Percentiles rank a stretch among this genome's conserved stretches.
Conservation (phyloP, 768 basidiomycete species). For the Suillus variegatus region DNA sequence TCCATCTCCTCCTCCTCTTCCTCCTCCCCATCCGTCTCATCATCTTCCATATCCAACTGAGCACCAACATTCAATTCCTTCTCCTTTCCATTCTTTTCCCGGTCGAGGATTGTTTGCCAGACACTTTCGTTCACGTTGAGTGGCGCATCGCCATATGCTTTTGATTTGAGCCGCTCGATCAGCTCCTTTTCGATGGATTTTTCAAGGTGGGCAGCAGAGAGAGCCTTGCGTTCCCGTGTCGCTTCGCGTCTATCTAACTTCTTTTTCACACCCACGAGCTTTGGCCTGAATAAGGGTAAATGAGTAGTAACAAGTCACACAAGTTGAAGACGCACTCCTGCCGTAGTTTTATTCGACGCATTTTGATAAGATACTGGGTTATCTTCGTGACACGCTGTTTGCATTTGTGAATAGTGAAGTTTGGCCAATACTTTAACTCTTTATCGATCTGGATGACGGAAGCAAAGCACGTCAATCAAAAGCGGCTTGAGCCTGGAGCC, state of each 20-base stretch:
- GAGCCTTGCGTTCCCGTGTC: slow-evolving; percentile 91
- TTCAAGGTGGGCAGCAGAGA: slow-evolving; percentile 94
- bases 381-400: slow-evolving; percentile 99
- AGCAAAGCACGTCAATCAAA: not conserved
- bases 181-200: slow-evolving; percentile 95
- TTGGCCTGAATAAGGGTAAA: slow-evolving; percentile 58
- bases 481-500: slow-evolving; percentile 1
- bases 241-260: slow-evolving; percentile 94
- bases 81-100: slow-evolving; percentile 57
- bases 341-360: slow-evolving; percentile 85
- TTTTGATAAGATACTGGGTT: slow-evolving; percentile 98
- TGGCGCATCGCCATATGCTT: slow-evolving; percentile 96
- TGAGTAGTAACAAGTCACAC: not conserved
- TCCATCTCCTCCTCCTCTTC: slow-evolving; percentile 53
- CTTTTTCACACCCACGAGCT: slow-evolving; percentile 94
- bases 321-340: slow-evolving; percentile 63
- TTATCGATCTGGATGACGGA: slow-evolving; percentile 77
- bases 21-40: slow-evolving; percentile 56
- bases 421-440: slow-evolving; percentile 97
- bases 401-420: slow-evolving; percentile 97
- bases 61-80: slow-evolving; percentile 44
- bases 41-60: slow-evolving; percentile 47
- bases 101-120: slow-evolving; percentile 90
- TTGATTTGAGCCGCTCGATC: slow-evolving; percentile 91
- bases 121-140: slow-evolving; percentile 98